Base-by-base conservation (phyloP, 2,329 filamentous ascomycete species). In the Cytospora piceae region DNA sequence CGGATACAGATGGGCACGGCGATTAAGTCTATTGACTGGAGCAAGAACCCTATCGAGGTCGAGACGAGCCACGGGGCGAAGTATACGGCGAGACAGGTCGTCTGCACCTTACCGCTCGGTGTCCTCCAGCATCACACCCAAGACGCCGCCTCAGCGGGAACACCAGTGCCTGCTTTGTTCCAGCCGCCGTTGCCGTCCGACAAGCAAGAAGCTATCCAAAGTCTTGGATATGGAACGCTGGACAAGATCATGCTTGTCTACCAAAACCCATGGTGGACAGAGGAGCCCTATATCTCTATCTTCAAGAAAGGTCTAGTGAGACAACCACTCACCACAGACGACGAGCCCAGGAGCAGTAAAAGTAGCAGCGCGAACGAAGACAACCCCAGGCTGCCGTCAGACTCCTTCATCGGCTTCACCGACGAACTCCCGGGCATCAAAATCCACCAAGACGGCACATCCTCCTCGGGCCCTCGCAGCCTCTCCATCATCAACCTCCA, bases 231-330 rank as follows among this genome's bases (percentile, higher is more conserved):
- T 22, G 62, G 62, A 20, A 64, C 62, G 12, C 52, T 64, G 24
- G 62, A 64, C 32, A 64, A 64, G 56, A 55, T 64, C 46, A 64
- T 64, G 62, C 56, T 64, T 6, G 32, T 64, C 22, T 64, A 64
- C 17, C 17, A 27, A 24, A 64, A 22, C 20, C 46, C 62, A 14
- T 64, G 62, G 62, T 64, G 62, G 62, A 55, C 55, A 2, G 56
- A 64, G 46, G 55, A 59, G 20, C 62, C 62, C 3, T 64, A 59
- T 24, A 29, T 31, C 27, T 58, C 62, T 2, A 54, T 64, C 7
- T 34, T 64, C 8, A 27, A 49, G 3, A 58, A 59, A 17, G 55
- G 55, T 6, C 55, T 64, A 15, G 55, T 64, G 4, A 46, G 49
- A n/a, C 55, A 54, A 32, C 62, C 46, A 24, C 9, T 49, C 7